These are phyloP conservation scores for Thymus mandschuricus DNA, from an alignment of 257 asterid species.

Conservation along the genomic window DNA sequence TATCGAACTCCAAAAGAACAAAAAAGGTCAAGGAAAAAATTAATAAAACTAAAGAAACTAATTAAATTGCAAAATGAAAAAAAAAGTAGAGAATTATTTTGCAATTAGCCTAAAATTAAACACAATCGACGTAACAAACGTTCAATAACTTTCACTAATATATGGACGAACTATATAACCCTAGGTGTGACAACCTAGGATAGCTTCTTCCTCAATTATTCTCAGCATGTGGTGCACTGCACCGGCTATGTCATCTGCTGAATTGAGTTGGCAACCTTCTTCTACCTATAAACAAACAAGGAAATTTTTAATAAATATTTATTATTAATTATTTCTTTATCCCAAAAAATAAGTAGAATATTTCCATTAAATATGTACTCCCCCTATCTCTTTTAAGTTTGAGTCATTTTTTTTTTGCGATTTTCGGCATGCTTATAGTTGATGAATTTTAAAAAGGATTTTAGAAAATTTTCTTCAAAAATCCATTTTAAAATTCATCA, in stretches of 20 bases:
- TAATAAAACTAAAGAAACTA: neutral
- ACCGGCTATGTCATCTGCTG: conserved; percentile 91
- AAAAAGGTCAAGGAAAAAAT: neutral
- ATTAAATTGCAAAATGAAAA: neutral
- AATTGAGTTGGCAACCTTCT: conserved; percentile 87
- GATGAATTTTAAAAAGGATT: too few species aligned
- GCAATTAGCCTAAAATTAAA: conserved; percentile 27
- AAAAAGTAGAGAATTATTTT: conserved; percentile 5
- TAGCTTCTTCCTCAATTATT: conserved; percentile 86
- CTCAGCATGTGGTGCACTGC: conserved; percentile 93
- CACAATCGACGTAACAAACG: conserved; percentile 27
- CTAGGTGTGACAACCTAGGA: conserved; percentile 64
- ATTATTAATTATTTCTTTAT: neutral
- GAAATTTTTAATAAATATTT: neutral
- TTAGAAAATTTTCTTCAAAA: too few species aligned
- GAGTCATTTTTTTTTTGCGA: too few species aligned
- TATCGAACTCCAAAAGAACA: neutral
- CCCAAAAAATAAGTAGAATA: conserved; percentile 24
- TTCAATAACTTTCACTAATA: conserved; percentile 29
- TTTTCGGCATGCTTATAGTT: too few species aligned
- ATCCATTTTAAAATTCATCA: too few species aligned
- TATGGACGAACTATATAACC: conserved; percentile 31
- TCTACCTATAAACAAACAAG: conserved; percentile 71
- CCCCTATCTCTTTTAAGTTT: too few species aligned
- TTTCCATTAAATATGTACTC: conserved; percentile 5